Conservation (phyloP, 495 filamentous ascomycete species). For the Rostrohypoxylon terebratum region DNA sequence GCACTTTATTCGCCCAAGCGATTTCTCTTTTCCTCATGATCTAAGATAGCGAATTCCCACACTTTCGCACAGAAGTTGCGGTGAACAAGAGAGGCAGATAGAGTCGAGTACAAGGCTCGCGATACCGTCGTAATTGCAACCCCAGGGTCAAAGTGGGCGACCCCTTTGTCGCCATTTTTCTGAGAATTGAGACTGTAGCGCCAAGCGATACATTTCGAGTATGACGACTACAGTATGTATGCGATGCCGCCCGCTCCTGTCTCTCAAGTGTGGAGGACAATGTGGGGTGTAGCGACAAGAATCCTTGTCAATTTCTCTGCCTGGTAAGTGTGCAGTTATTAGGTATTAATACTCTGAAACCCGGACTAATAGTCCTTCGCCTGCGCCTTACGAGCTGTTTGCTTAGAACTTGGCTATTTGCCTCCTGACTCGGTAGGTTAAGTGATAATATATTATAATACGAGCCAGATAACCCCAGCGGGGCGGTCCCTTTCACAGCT, state of each 20-base stretch:
- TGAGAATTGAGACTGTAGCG: slow-evolving; percentile 30
- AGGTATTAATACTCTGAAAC: slow-evolving; percentile 40
- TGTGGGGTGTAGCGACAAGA: slow-evolving; percentile 33
- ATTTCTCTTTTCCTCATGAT: slow-evolving; percentile 8
- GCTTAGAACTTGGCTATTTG: slow-evolving; percentile 13
- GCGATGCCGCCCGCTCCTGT: slow-evolving; percentile 15
- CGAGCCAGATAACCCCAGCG: slow-evolving; percentile 29
- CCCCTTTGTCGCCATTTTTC: slow-evolving; percentile 16
- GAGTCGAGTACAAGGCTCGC: slow-evolving; percentile 34
- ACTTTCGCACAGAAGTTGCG: slow-evolving; percentile 38
- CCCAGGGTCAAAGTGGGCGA: slow-evolving; percentile 6
- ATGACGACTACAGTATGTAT: slow-evolving; percentile 13
- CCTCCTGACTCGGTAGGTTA: slow-evolving; percentile 20
- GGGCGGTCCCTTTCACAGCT: slow-evolving; percentile 15
- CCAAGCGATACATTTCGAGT: slow-evolving; percentile 27
- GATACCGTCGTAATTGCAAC: slow-evolving; percentile 42
- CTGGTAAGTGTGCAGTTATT: slow-evolving; percentile 19
- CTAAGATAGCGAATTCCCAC: slow-evolving; percentile 25
- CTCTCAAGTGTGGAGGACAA: slow-evolving; percentile 24
- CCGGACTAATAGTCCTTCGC: background rate
- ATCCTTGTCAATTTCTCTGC: slow-evolving; percentile 28
- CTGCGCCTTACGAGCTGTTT: slow-evolving; percentile 34
- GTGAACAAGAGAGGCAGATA: slow-evolving; percentile 27
- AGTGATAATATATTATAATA: slow-evolving; percentile 21
- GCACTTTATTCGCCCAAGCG: slow-evolving; percentile 16